phyloP scores from a whole-genome alignment of 2,329 filamentous ascomycete genomes.

The Xylaria sp. region DNA sequence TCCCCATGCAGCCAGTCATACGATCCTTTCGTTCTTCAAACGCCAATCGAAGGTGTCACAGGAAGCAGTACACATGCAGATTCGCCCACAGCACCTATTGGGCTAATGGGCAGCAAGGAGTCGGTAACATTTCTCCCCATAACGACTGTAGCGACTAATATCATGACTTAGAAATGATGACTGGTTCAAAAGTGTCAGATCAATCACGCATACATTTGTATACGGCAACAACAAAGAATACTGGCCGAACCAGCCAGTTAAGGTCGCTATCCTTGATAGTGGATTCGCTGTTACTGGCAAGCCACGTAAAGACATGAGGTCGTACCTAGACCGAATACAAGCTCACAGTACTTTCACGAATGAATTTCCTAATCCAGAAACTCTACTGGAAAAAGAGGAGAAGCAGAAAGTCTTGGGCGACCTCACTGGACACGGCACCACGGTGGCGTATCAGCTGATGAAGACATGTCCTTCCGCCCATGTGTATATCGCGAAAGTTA shows the following conservation, averaged over 20 bases:
- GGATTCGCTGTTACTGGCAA: constrained; percentile 3
- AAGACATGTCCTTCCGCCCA: constrained; percentile 11
- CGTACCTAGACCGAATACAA: neutral
- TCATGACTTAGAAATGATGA: neutral
- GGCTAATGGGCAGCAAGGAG: neutral
- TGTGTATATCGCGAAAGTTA: constrained; percentile 16
- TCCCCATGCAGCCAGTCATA: too few species aligned
- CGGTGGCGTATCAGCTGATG: constrained; percentile 11
- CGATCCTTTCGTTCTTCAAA: too few species aligned
- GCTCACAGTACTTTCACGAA: neutral
- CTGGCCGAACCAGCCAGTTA: neutral
- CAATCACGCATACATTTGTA: constrained; percentile 1
- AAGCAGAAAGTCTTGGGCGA: neutral
- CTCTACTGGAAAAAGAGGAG: neutral
- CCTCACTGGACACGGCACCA: constrained; percentile 7
- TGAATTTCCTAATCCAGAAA: neutral
- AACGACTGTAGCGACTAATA: neutral
- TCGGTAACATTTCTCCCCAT: neutral
- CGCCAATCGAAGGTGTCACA: too few species aligned
- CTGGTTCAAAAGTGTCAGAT: constrained; percentile 5
- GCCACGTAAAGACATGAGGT: neutral
- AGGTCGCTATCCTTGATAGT: constrained; percentile 17
- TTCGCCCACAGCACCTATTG: neutral
- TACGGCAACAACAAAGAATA: neutral
- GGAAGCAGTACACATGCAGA: neutral